These are phyloP conservation scores for Puya raimondii DNA, from an alignment of 176 grass and related monocot genomes.

Conservation along the genomic window DNA sequence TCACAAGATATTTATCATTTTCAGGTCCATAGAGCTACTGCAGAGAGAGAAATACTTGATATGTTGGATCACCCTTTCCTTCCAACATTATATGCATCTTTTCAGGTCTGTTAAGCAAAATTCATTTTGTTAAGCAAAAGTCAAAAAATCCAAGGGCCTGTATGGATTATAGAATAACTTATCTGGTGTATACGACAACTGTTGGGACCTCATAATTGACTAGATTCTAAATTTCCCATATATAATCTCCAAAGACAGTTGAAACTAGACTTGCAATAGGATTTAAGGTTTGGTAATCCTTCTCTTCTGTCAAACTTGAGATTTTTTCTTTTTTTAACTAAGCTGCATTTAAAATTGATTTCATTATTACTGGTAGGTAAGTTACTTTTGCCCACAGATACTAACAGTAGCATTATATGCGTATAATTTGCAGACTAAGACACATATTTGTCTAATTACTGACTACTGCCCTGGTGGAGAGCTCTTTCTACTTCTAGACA, in stretches of 20 bases:
- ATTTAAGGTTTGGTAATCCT: too few species aligned
- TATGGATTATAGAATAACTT: too few species aligned
- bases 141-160: neutral
- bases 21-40: conserved; percentile 85
- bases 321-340: neutral
- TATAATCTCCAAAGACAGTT: too few species aligned
- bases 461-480: conserved; percentile 82
- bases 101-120: conserved; percentile 52
- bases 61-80: conserved; percentile 92
- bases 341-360: neutral
- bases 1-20: neutral
- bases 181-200: too few species aligned
- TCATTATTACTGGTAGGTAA: neutral
- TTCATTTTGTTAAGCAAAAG: neutral
- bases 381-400: neutral
- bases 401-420: neutral
- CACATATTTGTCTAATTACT: conserved; percentile 86
- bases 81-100: conserved; percentile 91
- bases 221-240: too few species aligned
- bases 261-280: too few species aligned
- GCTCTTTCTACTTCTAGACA: conserved; percentile 80
- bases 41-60: conserved; percentile 85
- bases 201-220: too few species aligned
- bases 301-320: too few species aligned
- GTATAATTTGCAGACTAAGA: conserved; percentile 55